These are phyloP conservation scores for Coemansia sp. DNA, from an alignment of 192 early-diverging fungal species.

Conservation along the genomic window DNA sequence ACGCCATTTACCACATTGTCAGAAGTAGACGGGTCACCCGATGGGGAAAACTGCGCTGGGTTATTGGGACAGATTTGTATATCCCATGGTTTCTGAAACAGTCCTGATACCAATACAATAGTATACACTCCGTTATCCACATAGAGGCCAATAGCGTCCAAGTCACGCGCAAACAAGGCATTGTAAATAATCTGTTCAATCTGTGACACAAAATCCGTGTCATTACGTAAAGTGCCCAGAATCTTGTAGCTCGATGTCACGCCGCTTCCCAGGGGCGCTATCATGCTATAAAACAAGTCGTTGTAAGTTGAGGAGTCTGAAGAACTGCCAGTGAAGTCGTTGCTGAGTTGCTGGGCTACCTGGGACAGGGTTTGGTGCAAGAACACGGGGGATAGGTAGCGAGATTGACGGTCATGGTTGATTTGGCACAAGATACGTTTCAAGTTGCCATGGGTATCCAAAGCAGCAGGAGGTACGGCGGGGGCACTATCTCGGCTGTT, in stretches of 20 bases:
- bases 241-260: conserved; percentile 46
- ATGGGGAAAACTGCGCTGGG: conserved; percentile 11
- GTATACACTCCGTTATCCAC: conserved; percentile 37
- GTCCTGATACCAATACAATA: conserved; percentile 34
- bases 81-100: conserved; percentile 9
- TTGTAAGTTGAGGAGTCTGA: conserved; percentile 17
- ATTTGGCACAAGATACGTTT: conserved; percentile 35
- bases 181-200: conserved; percentile 27
- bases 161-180: conserved; percentile 37
- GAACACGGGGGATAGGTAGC: conserved; percentile 37
- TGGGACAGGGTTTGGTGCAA: conserved; percentile 38
- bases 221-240: conserved; percentile 22
- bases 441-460: conserved; percentile 16
- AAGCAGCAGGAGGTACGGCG: neutral
- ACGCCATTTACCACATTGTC: conserved; percentile 25
- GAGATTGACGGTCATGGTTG: conserved; percentile 36
- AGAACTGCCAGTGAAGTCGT: conserved; percentile 11
- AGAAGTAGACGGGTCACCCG: neutral
- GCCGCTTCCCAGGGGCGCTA: conserved; percentile 27
- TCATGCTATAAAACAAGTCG: conserved; percentile 8
- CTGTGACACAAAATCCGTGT: conserved; percentile 15
- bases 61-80: conserved; percentile 26
- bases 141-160: conserved; percentile 45
- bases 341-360: conserved; percentile 26
- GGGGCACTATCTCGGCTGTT: neutral